Evolutionary conservation across 129 eudicot species (phyloP).

Genomic region (Sambucus nigra): DNA sequence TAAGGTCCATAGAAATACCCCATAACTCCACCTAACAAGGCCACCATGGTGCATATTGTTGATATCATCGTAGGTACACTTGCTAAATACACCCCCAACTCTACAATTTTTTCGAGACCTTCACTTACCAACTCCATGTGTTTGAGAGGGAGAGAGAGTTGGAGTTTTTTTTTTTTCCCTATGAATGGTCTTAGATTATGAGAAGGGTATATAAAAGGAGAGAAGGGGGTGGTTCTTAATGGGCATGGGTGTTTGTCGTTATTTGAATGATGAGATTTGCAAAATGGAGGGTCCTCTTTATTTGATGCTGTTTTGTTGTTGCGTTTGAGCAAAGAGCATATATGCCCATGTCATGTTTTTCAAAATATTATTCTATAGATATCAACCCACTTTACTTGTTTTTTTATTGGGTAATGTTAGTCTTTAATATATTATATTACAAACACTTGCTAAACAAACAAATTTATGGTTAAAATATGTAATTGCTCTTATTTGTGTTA

Average conservation of each 20-base stretch:
- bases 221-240: neutral
- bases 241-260: neutral
- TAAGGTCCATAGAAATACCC: constrained; percentile 59
- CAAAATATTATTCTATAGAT: too few species aligned
- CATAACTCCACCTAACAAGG: constrained; percentile 23
- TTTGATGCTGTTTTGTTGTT: too few species aligned
- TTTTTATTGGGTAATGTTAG: too few species aligned
- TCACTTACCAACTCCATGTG: constrained; percentile 16
- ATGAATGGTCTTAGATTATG: too few species aligned
- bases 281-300: neutral
- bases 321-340: too few species aligned
- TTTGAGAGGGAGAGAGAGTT: constrained; percentile 3
- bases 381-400: too few species aligned
- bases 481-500: too few species aligned
- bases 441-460: too few species aligned
- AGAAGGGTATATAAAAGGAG: neutral
- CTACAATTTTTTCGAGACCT: neutral
- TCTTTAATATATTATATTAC: too few species aligned
- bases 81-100: constrained; percentile 1
- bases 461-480: too few species aligned
- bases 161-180: neutral
- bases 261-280: neutral
- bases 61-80: constrained; percentile 15
- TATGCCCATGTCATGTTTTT: too few species aligned
- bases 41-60: constrained; percentile 24